phyloP scores from a whole-genome alignment of 2,329 filamentous ascomycete genomes.

The Calycina herbarum region DNA sequence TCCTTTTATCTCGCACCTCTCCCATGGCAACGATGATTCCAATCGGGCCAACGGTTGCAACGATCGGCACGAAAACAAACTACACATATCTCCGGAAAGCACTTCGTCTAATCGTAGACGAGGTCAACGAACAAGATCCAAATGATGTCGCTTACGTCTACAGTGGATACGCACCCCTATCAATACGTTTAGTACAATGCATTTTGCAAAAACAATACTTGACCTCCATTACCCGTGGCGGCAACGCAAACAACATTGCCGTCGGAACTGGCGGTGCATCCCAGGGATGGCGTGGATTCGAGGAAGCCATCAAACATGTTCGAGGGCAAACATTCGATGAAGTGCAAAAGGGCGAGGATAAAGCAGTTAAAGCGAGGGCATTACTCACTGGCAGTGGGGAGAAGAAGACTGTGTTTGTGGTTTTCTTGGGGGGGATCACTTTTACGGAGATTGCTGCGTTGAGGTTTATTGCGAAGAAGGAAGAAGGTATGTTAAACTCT shows the following conservation, averaged over 20 bases:
- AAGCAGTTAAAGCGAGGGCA: slow-evolving; percentile 82
- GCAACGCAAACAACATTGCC: slow-evolving; percentile 48
- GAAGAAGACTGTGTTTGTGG: slow-evolving; percentile 89
- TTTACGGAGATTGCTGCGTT: slow-evolving; percentile 95
- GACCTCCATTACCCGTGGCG: slow-evolving; percentile 66
- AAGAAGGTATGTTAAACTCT: slow-evolving; percentile 57
- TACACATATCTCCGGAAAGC: slow-evolving; percentile 86
- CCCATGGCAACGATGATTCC: slow-evolving; percentile 80
- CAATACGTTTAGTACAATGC: slow-evolving; percentile 86
- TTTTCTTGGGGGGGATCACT: slow-evolving; percentile 95
- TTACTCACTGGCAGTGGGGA: slow-evolving; percentile 73
- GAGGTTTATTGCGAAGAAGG: slow-evolving; percentile 82
- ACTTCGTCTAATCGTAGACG: slow-evolving; percentile 87
- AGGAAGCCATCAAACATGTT: slow-evolving; percentile 85
- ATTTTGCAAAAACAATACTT: slow-evolving; percentile 89
- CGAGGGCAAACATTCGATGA: slow-evolving; percentile 89
- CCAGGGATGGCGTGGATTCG: slow-evolving; percentile 90
- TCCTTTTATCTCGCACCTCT: slow-evolving; percentile 76
- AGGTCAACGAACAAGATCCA: slow-evolving; percentile 92
- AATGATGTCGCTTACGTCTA: slow-evolving; percentile 98
- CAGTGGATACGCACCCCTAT: slow-evolving; percentile 92
- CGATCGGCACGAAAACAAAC: slow-evolving; percentile 74
- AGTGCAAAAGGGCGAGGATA: slow-evolving; percentile 88
- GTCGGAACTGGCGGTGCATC: slow-evolving; percentile 56
- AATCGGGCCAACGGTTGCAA: slow-evolving; percentile 59